Percentiles rank a stretch among this genome's conserved stretches.
phyloP scores from a whole-genome alignment of 495 filamentous ascomycete species.

The Daldinia vernicosa region DNA sequence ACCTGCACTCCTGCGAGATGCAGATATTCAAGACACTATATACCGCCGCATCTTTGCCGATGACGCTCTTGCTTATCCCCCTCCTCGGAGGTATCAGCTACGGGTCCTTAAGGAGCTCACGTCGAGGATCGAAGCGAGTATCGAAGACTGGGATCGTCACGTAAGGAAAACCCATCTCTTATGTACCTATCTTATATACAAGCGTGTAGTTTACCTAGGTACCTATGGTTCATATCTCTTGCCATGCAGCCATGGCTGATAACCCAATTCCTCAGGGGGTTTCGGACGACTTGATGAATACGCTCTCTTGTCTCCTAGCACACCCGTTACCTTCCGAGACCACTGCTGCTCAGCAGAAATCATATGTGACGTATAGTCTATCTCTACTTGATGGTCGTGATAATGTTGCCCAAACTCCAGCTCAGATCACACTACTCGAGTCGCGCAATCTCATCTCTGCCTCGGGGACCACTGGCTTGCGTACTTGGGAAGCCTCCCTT shows the following conservation, averaged over 20 bases:
- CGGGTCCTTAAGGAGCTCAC: conserved; percentile 76
- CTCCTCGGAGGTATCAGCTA: conserved; percentile 73
- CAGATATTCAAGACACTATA: conserved; percentile 66
- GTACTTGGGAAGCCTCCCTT: conserved; percentile 95
- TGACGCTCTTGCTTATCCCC: conserved; percentile 57
- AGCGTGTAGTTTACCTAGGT: too few species aligned
- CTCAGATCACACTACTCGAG: conserved; percentile 69
- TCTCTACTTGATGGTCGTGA: conserved; percentile 44
- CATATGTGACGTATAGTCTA: conserved; percentile 76
- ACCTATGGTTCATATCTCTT: not conserved
- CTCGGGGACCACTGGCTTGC: conserved; percentile 80
- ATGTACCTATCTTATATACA: too few species aligned
- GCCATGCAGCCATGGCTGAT: conserved; percentile 40
- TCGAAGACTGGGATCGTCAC: conserved; percentile 82
- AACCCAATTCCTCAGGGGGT: conserved; percentile 66
- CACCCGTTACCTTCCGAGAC: conserved; percentile 67
- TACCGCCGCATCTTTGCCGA: conserved; percentile 71
- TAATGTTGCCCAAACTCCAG: not conserved
- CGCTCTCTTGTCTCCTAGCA: conserved; percentile 66
- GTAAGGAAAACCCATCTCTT: conserved; percentile 61
- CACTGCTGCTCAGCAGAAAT: conserved; percentile 74
- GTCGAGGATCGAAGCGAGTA: conserved; percentile 69
- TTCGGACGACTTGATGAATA: conserved; percentile 73
- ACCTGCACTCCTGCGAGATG: conserved; percentile 44
- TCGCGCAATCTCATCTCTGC: conserved; percentile 76